These are phyloP conservation scores for Ensete ventricosum DNA, from an alignment of 176 grass and related monocot species.

Conservation along the genomic window DNA sequence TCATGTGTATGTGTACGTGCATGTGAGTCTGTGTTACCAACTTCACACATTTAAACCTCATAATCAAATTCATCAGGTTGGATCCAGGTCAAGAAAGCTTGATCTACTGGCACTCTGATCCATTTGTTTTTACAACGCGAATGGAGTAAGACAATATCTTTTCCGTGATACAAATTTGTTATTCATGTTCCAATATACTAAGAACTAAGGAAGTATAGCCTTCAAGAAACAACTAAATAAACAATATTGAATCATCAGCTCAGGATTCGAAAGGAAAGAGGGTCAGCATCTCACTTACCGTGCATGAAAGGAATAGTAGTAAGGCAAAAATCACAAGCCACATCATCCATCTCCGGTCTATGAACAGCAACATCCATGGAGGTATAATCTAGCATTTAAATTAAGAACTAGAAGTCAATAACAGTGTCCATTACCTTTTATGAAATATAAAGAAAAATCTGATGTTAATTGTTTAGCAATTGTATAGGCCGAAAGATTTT, in stretches of 20 bases:
- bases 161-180: background rate
- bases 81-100: too few relatives aligned
- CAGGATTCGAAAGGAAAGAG: background rate
- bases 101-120: too few relatives aligned
- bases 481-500: too few relatives aligned
- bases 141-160: background rate
- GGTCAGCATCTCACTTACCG: background rate
- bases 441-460: too few relatives aligned
- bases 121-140: too few relatives aligned
- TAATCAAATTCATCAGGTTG: too few relatives aligned
- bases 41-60: too few relatives aligned
- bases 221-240: background rate
- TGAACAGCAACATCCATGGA: background rate
- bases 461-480: too few relatives aligned
- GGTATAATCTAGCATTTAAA: background rate
- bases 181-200: background rate
- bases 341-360: background rate
- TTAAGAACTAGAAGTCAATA: background rate
- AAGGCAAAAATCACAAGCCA: background rate
- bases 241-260: background rate
- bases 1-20: too few relatives aligned
- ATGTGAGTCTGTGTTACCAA: too few relatives aligned
- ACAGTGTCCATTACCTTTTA: background rate
- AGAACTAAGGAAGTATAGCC: background rate
- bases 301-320: background rate